Base-by-base conservation (phyloP, 768 basidiomycete genomes). In the Daedaleopsis nitida region DNA sequence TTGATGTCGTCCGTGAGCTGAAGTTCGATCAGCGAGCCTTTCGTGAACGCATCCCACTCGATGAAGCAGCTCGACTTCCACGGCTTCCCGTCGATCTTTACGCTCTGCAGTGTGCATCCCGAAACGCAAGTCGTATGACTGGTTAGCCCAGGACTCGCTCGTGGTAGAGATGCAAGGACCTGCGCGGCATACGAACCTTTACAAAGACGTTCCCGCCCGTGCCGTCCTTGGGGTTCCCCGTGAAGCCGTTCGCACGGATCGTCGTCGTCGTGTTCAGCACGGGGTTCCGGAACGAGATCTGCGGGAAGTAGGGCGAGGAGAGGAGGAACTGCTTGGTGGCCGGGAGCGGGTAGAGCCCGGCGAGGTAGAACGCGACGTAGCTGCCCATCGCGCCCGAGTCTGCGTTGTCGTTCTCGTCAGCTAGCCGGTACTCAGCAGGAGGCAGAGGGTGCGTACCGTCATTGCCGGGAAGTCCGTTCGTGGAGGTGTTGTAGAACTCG, bases 1-100 rank as follows among this genome's bases (percentile, higher is more conserved):
- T 73, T 78, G 60, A 83, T 81, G 66, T 86, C 78, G 58, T 80
- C 75, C 5, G 83, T 83, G 58, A 88, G 68, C 48, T 83, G 80
- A 35, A 88, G 71, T 68, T 84, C 85, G 37, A 88, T 76, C 24
- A 79, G 71, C 1, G 83, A 78, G 9, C 84, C 84, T 4, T 68
- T 73, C 23, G 74, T 75, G 65, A 87, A 88, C n/a, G 82, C 81
- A 52, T 85, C 83, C 85, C 85, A 88, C 34, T 87, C 85, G 50
- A 88, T 72, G 66, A 80, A 88, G 59, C 86, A 88, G 66, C 80
- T 87, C 3, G 86, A 86, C 62, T 83, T 80, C 77, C 84, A 86
- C 12, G 78, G 75, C 58, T 77, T 69, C 5, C 85, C 85, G 62
- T 87, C 79, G 27, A 87, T 80, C 12, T 76, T 80, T 9, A 87